Evolutionary conservation across 768 basidiomycete genomes (phyloP), one percentile per base, ranked within the genome.

Genomic region (Boletus sensibilis): DNA sequence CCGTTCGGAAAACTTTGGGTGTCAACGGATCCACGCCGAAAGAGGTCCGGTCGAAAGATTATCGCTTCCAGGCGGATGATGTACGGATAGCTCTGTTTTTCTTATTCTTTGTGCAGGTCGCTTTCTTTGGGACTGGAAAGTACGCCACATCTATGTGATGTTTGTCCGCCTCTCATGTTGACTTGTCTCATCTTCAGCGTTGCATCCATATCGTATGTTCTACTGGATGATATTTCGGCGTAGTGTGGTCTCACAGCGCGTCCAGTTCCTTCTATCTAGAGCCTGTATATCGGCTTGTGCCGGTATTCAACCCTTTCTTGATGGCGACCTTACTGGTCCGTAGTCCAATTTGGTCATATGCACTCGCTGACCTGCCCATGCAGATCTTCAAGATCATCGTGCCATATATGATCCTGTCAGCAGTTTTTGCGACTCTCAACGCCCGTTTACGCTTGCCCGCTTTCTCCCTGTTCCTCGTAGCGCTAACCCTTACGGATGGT

Each of bases 101-200:
- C 72, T 71, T 94, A 56, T 90, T 90, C 70, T 92, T 94, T 61
- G 86, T 93, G 8, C 92, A 94, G 63, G 82, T 91, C 40, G 92
- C 85, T 2, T 93, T 92, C 71, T 92, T 92, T 65, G 91, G 91
- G 9, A 90, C 83, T 37, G 89, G 89, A 75, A 91, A 89, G 87
- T 88, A 72, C 62, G 88, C 78, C 11, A 1, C 43, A 7, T 50
- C 18, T 25, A 5, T 25, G 35, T 14, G 16, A 40, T 45, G 10
- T 34, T 43, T 45, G 10, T 50, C 18, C 16, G 3, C n/a, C 16
- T 38, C 27, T 52, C 21, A 14, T 55, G 21, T 20, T 53, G 46
- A 52, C 48, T 50, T 47, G 37, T 46, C 27, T 37, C 6, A 9
- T 50, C 16, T 61, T 27, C 53, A 92, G 88, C 62, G 85, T 90